Conservation (phyloP, 192 early-diverging fungal genomes). For the Umbelopsis isabellina region DNA sequence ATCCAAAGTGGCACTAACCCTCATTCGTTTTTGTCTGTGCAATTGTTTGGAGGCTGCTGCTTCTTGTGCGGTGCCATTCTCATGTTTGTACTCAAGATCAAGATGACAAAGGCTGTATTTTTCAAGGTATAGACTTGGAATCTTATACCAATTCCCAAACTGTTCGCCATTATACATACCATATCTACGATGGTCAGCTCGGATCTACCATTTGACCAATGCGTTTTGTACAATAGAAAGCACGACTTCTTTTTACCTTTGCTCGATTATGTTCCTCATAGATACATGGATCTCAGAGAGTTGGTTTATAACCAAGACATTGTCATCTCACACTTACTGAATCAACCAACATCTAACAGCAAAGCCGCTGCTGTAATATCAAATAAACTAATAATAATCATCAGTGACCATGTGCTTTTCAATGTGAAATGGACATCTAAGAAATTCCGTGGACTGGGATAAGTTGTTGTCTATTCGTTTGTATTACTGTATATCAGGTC, state of each 20-base stretch:
- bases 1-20: slow-evolving; percentile 34
- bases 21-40: slow-evolving; percentile 36
- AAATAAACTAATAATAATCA: too few relatives aligned
- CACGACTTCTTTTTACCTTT: too few relatives aligned
- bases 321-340: too few relatives aligned
- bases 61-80: slow-evolving; percentile 44
- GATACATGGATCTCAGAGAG: too few relatives aligned
- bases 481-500: not conserved
- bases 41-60: slow-evolving; percentile 46
- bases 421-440: too few relatives aligned
- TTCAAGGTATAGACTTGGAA: not conserved
- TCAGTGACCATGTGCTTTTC: too few relatives aligned
- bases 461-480: not conserved
- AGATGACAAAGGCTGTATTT: slow-evolving; percentile 17
- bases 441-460: too few relatives aligned
- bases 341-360: too few relatives aligned
- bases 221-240: not conserved
- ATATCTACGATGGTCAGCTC: too few relatives aligned
- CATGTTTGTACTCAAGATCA: slow-evolving; percentile 38
- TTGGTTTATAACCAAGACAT: too few relatives aligned
- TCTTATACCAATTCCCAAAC: not conserved
- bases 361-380: too few relatives aligned
- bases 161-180: not conserved
- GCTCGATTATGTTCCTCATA: too few relatives aligned
- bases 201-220: not conserved